Evolutionary conservation across 345 rosid genomes (phyloP), one percentile per base, ranked within the genome.

Genomic region (Physaria fendleri): DNA sequence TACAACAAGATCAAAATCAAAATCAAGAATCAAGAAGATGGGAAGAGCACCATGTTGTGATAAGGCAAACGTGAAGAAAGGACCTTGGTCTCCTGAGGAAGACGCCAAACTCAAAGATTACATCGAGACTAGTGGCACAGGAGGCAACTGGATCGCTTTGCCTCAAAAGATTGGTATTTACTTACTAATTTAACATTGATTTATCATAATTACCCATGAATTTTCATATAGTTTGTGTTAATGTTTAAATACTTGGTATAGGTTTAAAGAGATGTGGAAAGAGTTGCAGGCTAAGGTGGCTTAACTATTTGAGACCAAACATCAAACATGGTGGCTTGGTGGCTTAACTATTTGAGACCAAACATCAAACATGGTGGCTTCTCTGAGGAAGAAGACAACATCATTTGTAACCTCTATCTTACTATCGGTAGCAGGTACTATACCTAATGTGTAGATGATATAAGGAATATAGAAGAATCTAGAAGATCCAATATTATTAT

Each of bases 11-110:
- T 14, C 45, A 40, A 56, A 3, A 61, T 24, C 29, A 33, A 28
- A 32, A 47, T 21, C 9, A 37, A 62, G 37, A 15, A 21, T 56
- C 45, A 22, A 43, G 27, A 21, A 43, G 27, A 87, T 84, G 95
- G 95, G 95, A 46, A 82, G 95, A 79, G 87, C 95, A 59, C 95
- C 92, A 16, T 84, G 95, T 69, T 84, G 92, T 66, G 95, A 87
- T 74, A 84, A 84, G 60, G 81, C 85, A 23, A 82, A 76, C 49
- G 92, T 87, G 64, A 84, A 87, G 81, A 87, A 73, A 78, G 95
- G 95, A 2, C 87, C 95, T 38, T 87, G 91, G 95, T 87, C 89
- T 24, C 92, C 95, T n/a, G 92, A 84, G 66, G 95, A 87, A 73
- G 95, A 87, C 56, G 85, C 89, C 30, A 81, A 53, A 28, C 93